Percentiles rank a stretch among this genome's conserved stretches.
These are phyloP conservation scores for Picochlorum sp. DNA, from an alignment of 139 green algal genomes.

Conservation along the genomic window DNA sequence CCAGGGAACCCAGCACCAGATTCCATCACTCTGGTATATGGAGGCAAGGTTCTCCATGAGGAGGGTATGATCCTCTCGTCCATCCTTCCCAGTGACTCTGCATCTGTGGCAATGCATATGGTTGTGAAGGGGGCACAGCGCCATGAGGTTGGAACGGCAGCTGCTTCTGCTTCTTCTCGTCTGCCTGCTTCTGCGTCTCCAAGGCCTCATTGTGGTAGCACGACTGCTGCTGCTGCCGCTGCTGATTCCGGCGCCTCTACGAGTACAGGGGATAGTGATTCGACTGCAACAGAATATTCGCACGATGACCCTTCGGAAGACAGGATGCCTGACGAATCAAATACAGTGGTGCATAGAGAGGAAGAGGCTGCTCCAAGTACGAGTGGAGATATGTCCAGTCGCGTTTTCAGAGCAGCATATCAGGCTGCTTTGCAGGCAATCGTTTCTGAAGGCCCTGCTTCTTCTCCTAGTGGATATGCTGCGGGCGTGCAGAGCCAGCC, in stretches of 20 bases:
- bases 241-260: too few relatives aligned
- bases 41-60: conserved; percentile 51
- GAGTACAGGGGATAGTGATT: too few relatives aligned
- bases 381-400: background rate
- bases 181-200: too few relatives aligned
- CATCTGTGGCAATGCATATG: conserved; percentile 43
- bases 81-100: conserved; percentile 15
- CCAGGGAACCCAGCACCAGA: conserved; percentile 16
- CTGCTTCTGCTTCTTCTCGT: background rate
- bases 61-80: conserved; percentile 14
- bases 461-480: background rate
- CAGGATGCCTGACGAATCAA: background rate
- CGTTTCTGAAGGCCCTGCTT: conserved; percentile 3
- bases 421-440: conserved; percentile 30
- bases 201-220: too few relatives aligned
- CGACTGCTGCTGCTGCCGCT: too few relatives aligned
- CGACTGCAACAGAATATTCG: too few relatives aligned
- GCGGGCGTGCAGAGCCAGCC: too few relatives aligned
- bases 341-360: background rate
- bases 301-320: too few relatives aligned
- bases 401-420: conserved; percentile 19
- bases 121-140: conserved; percentile 38
- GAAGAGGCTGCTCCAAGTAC: background rate
- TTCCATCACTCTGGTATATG: conserved; percentile 47
- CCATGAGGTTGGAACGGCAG: background rate